These are phyloP conservation scores for Boletus eberwhitei DNA, from an alignment of 768 basidiomycete species.

Conservation along the genomic window DNA sequence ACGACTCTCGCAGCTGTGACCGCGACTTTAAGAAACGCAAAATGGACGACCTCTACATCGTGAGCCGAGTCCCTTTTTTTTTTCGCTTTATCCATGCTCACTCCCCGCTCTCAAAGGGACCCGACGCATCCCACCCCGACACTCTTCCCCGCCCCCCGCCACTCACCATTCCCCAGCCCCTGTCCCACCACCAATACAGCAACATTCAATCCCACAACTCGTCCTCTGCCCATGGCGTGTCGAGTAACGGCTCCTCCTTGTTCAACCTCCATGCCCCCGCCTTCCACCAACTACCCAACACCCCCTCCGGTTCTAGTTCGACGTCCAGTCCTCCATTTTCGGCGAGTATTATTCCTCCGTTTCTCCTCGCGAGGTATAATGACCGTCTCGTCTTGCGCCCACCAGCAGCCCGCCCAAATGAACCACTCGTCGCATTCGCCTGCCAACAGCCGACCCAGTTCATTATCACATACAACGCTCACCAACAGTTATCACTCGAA, in stretches of 20 bases:
- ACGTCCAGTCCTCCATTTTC: slow-evolving; percentile 82
- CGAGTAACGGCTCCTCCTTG: slow-evolving; percentile 39
- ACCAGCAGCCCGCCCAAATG: slow-evolving; percentile 65
- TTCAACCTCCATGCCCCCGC: slow-evolving; percentile 54
- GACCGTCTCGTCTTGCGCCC: slow-evolving; percentile 40
- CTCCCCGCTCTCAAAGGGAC: slow-evolving; percentile 38
- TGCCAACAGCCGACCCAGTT: slow-evolving; percentile 45
- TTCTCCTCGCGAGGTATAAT: slow-evolving; percentile 28
- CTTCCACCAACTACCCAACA: slow-evolving; percentile 63
- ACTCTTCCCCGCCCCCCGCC: slow-evolving; percentile 47
- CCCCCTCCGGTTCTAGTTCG: slow-evolving; percentile 68
- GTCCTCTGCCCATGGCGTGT: slow-evolving; percentile 38
- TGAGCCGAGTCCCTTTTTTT: slow-evolving; percentile 24
- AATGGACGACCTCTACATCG: slow-evolving; percentile 58
- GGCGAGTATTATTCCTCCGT: slow-evolving; percentile 64
- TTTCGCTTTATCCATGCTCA: no score
- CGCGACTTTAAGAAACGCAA: slow-evolving; percentile 64
- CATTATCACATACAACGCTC: slow-evolving; percentile 38
- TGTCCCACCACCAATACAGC: slow-evolving; percentile 49
- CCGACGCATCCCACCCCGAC: slow-evolving; percentile 42
- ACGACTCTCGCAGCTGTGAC: slow-evolving; percentile 48
- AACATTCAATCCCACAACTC: slow-evolving; percentile 39
- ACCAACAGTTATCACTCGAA: slow-evolving; percentile 42
- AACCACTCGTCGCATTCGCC: slow-evolving; percentile 54
- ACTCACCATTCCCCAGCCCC: slow-evolving; percentile 58